Percentiles rank a stretch among this genome's conserved stretches.
Conservation (phyloP, 2,329 filamentous ascomycete species). For the Talaromyces rugulosus region DNA sequence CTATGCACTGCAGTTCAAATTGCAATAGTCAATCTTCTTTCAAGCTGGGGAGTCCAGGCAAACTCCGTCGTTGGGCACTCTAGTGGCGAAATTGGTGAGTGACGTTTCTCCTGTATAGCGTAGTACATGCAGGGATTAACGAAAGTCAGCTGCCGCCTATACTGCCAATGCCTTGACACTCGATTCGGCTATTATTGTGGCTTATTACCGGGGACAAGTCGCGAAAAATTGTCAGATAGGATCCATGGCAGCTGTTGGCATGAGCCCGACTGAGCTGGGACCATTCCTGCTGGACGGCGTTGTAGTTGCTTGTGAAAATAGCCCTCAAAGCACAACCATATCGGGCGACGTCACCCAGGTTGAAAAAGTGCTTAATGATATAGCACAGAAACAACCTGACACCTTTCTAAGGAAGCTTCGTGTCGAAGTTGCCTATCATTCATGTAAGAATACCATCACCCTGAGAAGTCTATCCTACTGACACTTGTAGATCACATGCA, state of each 20-base stretch:
- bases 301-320: conserved; percentile 13
- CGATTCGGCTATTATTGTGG: background rate
- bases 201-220: background rate
- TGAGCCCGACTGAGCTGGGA: background rate
- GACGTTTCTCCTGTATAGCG: background rate
- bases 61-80: conserved; percentile 42
- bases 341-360: conserved; percentile 6
- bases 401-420: background rate
- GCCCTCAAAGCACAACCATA: conserved; percentile 11
- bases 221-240: background rate
- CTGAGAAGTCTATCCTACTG: background rate
- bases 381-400: background rate
- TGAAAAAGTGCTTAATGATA: background rate
- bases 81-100: conserved; percentile 42
- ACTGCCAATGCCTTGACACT: background rate
- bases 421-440: conserved; percentile 5
- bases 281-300: conserved; percentile 5
- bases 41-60: conserved; percentile 25
- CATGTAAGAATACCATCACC: background rate
- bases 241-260: conserved; percentile 5
- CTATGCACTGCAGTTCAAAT: conserved; percentile 20
- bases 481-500: conserved; percentile 1
- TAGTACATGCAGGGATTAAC: background rate
- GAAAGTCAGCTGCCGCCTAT: background rate
- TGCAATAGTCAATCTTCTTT: conserved; percentile 15